Evolutionary conservation across 352 stramenopile genomes (phyloP).

Genomic region (Phytophthora ramorum): DNA sequence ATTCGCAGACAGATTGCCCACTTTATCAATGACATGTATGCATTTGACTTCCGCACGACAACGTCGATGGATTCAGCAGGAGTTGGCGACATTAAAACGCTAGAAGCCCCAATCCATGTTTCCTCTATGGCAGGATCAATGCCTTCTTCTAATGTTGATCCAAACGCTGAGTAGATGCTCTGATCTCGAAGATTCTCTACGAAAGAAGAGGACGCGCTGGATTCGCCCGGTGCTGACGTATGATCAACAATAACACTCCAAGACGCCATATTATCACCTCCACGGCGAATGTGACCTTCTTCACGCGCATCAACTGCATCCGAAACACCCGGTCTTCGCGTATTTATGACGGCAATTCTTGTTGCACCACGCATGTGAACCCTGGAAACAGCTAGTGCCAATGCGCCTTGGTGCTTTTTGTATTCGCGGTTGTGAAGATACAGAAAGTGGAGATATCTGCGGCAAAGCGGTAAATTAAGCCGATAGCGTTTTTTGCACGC

Average conservation of each 20-base stretch:
- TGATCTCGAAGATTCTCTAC: constrained; percentile 1
- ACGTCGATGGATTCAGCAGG: not conserved
- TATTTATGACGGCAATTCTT: too few species aligned
- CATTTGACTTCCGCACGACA: constrained; percentile 4
- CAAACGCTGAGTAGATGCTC: constrained; percentile 7
- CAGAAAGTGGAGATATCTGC: not conserved
- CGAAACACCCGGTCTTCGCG: too few species aligned
- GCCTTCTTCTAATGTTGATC: not conserved
- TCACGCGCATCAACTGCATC: too few species aligned
- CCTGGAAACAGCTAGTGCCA: too few species aligned
- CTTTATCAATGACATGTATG: not conserved
- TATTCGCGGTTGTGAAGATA: constrained; percentile 5
- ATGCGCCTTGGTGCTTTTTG: constrained; percentile 2
- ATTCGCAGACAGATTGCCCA: constrained; percentile 16
- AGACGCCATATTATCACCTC: too few species aligned
- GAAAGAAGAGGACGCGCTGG: too few species aligned
- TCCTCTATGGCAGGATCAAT: not conserved
- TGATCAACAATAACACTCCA: not conserved
- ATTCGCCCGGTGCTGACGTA: not conserved
- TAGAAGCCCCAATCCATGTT: not conserved
- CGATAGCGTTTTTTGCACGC: constrained; percentile 1
- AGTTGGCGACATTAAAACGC: not conserved
- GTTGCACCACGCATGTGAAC: not conserved
- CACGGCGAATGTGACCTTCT: too few species aligned
- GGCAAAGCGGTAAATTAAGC: constrained; percentile 1